phyloP scores from a whole-genome alignment of 83 land plant genomes.

The Picea engelmannii region DNA sequence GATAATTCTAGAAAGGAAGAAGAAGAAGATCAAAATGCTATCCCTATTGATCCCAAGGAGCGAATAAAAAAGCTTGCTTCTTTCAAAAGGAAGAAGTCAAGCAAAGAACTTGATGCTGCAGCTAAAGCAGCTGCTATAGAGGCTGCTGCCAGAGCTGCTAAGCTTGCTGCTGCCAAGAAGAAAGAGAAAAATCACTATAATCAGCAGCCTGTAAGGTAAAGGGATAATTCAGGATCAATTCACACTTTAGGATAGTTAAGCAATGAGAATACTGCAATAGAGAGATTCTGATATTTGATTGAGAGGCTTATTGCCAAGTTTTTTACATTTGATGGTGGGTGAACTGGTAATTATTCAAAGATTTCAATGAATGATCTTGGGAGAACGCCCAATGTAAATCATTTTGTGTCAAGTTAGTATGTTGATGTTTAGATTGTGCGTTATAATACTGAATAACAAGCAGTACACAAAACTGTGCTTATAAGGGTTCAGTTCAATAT shows the following conservation, averaged over 20 bases:
- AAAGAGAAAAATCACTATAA: slow-evolving; percentile 97
- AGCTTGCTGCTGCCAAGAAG: slow-evolving; percentile 96
- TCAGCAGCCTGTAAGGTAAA: slow-evolving; percentile 93
- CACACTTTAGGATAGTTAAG: background rate
- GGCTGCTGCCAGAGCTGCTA: slow-evolving; percentile 92
- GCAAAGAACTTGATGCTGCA: slow-evolving; percentile 81
- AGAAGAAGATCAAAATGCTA: slow-evolving; percentile 38
- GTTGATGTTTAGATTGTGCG: too few relatives aligned
- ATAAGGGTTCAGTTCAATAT: too few relatives aligned
- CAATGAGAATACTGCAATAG: slow-evolving; percentile 4
- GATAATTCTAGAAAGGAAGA: slow-evolving; percentile 29
- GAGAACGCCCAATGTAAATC: too few relatives aligned
- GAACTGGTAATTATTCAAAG: too few relatives aligned
- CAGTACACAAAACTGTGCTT: too few relatives aligned
- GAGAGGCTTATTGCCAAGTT: too few relatives aligned
- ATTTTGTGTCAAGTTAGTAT: too few relatives aligned
- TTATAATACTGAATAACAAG: too few relatives aligned
- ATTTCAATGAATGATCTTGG: too few relatives aligned
- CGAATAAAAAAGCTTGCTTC: slow-evolving; percentile 79
- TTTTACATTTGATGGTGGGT: too few relatives aligned
- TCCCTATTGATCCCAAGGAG: slow-evolving; percentile 73
- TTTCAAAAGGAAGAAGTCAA: slow-evolving; percentile 80
- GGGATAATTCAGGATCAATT: slow-evolving; percentile 6
- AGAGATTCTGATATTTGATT: slow-evolving; percentile 5
- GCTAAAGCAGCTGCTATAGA: slow-evolving; percentile 89